Conservation (phyloP, 73 alveolate species). For the Breviolum minutum region DNA sequence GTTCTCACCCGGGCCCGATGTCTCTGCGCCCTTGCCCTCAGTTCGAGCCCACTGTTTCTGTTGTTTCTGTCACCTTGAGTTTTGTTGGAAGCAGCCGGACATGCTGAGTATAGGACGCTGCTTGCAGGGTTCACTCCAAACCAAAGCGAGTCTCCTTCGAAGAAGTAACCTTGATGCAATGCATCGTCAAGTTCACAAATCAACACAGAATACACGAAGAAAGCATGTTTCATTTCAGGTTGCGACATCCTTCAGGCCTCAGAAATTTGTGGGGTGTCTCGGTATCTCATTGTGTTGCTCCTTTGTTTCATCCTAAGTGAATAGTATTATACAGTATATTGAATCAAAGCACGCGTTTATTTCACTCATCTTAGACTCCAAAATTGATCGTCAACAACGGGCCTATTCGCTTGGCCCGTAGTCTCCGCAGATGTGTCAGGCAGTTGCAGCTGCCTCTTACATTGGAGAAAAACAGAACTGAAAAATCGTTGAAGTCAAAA, state of each 20-base stretch:
- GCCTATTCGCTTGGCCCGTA: constrained; percentile 63
- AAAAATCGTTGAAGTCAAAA: neutral
- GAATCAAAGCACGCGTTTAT: too few relatives aligned
- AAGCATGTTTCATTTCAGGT: neutral
- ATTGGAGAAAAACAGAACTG: neutral
- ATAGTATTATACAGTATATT: too few relatives aligned
- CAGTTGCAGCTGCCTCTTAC: constrained; percentile 59
- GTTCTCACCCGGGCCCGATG: constrained; percentile 79
- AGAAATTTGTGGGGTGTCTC: neutral
- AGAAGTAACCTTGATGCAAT: constrained; percentile 12
- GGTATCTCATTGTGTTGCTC: too few relatives aligned
- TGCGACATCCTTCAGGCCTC: constrained; percentile 76
- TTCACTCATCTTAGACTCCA: too few relatives aligned
- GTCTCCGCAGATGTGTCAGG: constrained; percentile 41
- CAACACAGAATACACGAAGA: neutral
- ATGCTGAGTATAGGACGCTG: neutral
- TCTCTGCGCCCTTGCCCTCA: constrained; percentile 73
- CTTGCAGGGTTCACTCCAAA: constrained; percentile 79
- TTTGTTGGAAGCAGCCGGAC: too few relatives aligned
- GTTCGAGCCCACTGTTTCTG: neutral
- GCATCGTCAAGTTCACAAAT: neutral
- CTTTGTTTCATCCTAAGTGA: too few relatives aligned
- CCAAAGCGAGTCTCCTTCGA: constrained; percentile 46
- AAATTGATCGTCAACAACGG: neutral
- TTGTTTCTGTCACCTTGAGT: neutral